phyloP scores from a whole-genome alignment of 352 stramenopile genomes.

The Phytophthora cryptogea region DNA sequence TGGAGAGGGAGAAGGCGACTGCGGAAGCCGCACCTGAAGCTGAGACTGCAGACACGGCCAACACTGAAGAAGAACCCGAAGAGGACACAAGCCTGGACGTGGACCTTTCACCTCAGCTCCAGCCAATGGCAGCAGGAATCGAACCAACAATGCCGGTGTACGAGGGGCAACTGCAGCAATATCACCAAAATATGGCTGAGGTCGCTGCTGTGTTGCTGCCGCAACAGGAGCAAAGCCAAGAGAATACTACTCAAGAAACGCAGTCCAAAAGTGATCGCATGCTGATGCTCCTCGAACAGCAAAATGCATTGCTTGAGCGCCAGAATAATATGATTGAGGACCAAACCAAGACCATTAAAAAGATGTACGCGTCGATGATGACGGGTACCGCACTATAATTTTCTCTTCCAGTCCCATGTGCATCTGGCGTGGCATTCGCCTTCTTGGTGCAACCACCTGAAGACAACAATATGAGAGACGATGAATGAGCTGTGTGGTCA shows the following conservation, averaged over 20 bases:
- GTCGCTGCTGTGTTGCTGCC: conserved; percentile 16
- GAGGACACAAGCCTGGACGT: conserved; percentile 17
- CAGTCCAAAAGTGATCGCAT: conserved; percentile 40
- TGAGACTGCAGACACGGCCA: background rate
- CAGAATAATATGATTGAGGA: conserved; percentile 46
- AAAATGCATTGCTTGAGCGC: conserved; percentile 39
- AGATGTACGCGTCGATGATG: conserved; percentile 34
- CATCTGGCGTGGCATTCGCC: background rate
- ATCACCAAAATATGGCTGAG: conserved; percentile 29
- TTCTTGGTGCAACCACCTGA: too few species aligned
- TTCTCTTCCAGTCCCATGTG: background rate
- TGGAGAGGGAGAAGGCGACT: conserved; percentile 34
- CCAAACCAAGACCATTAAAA: conserved; percentile 39
- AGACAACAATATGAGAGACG: too few species aligned
- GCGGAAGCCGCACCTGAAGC: background rate
- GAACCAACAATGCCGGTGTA: conserved; percentile 19
- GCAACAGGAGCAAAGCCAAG: conserved; percentile 15
- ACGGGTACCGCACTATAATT: conserved; percentile 14
- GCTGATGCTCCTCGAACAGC: conserved; percentile 39
- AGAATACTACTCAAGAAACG: conserved; percentile 1
- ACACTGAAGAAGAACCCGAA: background rate
- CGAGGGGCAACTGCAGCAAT: conserved; percentile 37
- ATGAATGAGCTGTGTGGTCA: too few species aligned
- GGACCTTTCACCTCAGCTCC: conserved; percentile 14
- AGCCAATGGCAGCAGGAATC: conserved; percentile 20